These are phyloP conservation scores for Aegilops speltoides DNA, from an alignment of 176 grass and related monocot species.

Conservation along the genomic window DNA sequence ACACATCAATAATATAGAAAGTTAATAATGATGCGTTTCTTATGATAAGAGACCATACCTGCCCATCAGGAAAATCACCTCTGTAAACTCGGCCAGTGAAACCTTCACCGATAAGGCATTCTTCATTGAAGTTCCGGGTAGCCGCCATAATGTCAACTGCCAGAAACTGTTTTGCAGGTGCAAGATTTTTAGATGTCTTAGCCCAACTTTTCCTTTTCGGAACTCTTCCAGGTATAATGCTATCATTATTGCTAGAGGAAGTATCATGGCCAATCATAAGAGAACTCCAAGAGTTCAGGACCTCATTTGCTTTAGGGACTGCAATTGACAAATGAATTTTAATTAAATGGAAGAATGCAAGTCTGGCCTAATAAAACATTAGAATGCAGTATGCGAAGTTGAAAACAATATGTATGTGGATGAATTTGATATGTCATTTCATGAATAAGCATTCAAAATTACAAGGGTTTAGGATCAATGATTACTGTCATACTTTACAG, in stretches of 20 bases:
- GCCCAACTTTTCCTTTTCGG: constrained; percentile 57
- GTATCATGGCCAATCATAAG: constrained; percentile 28
- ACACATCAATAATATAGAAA: constrained; percentile 11
- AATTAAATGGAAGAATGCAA: constrained; percentile 31
- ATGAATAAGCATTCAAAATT: background rate
- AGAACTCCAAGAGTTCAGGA: constrained; percentile 50
- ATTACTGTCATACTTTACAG: constrained; percentile 14
- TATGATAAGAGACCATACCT: constrained; percentile 49
- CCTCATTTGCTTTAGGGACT: constrained; percentile 47
- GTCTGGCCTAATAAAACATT: constrained; percentile 1
- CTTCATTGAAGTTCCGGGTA: constrained; percentile 81
- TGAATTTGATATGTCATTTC: constrained; percentile 14
- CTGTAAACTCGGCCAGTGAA: constrained; percentile 82
- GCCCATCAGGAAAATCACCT: constrained; percentile 85
- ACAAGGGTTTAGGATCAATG: background rate
- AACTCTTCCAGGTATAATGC: constrained; percentile 48
- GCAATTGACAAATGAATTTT: constrained; percentile 32
- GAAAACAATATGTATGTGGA: constrained; percentile 1
- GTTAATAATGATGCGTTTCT: background rate
- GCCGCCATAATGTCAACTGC: constrained; percentile 65
- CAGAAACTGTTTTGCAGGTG: constrained; percentile 68
- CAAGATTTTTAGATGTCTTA: constrained; percentile 65
- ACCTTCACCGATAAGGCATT: constrained; percentile 82
- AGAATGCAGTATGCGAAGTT: background rate
- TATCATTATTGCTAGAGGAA: constrained; percentile 32